Conservation (phyloP, 1,139 yeast genomes). For the Scheffersomyces cryptocercus region DNA sequence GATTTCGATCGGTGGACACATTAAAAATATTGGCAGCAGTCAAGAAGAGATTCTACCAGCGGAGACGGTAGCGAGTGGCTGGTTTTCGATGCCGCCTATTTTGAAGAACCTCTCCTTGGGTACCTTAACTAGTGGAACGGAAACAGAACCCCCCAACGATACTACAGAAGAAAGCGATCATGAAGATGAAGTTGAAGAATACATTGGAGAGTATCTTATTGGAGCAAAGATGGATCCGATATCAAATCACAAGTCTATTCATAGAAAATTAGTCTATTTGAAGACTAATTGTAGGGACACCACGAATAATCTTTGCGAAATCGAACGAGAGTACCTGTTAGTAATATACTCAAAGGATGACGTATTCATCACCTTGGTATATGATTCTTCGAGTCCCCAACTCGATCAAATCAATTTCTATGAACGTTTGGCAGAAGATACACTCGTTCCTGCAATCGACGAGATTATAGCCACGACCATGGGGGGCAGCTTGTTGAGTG, state of each 20-base stretch:
- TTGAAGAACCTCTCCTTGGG: conserved; percentile 11
- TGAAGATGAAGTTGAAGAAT: conserved; percentile 19
- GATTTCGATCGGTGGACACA: conserved; percentile 15
- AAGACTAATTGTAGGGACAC: conserved; percentile 11
- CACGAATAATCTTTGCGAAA: conserved; percentile 3
- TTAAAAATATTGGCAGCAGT: conserved; percentile 6
- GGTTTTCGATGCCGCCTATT: conserved; percentile 31
- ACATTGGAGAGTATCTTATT: conserved; percentile 26
- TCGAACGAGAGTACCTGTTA: conserved; percentile 31
- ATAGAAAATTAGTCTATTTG: conserved; percentile 32
- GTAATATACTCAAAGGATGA: conserved; percentile 29
- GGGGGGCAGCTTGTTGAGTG: conserved; percentile 21
- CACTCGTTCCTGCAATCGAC: conserved; percentile 25
- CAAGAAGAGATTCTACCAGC: neutral
- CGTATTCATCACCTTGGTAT: conserved; percentile 27
- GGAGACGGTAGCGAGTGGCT: conserved; percentile 11
- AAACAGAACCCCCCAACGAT: neutral
- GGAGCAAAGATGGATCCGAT: conserved; percentile 22
- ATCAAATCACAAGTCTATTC: conserved; percentile 13
- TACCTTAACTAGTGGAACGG: neutral
- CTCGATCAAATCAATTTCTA: conserved; percentile 29
- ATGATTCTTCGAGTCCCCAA: conserved; percentile 27
- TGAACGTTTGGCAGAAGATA: conserved; percentile 14
- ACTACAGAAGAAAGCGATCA: conserved; percentile 5
- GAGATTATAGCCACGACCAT: conserved; percentile 19